A percentile compares a stretch with the other conserved stretches of the same genome.
Conservation (phyloP, 352 stramenopile genomes). For the Phytophthora pistaciae region DNA sequence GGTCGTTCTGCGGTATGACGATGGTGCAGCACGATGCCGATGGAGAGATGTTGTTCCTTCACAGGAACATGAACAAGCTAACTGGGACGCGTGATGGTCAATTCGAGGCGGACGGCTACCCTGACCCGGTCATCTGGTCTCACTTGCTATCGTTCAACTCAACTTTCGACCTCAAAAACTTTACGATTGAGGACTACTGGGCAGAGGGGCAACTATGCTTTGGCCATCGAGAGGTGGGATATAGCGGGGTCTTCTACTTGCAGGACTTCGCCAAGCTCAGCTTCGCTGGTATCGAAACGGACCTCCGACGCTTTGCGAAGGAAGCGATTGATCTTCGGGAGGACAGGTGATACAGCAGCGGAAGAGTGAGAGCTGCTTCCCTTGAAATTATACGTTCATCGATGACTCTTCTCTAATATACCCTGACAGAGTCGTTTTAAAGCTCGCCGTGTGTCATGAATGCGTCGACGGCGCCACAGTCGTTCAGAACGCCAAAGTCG, state of each 20-base stretch:
- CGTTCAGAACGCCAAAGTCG: constrained; percentile 48
- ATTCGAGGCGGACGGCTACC: constrained; percentile 17
- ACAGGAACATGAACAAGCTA: neutral
- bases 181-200: constrained; percentile 55
- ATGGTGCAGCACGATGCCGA: neutral
- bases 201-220: constrained; percentile 55
- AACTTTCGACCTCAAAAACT: constrained; percentile 13
- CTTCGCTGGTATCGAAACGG: constrained; percentile 12
- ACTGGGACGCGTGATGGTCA: neutral
- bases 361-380: no score
- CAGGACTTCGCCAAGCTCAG: constrained; percentile 1
- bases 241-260: constrained; percentile 5
- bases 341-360: no score
- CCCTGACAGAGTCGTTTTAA: constrained; percentile 10
- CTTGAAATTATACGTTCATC: neutral
- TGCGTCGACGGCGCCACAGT: constrained; percentile 71
- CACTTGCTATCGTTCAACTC: constrained; percentile 63
- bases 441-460: constrained; percentile 76
- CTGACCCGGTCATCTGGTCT: constrained; percentile 59
- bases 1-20: neutral
- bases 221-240: constrained; percentile 26
- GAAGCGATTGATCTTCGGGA: neutral
- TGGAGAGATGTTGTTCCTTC: neutral
- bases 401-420: neutral
- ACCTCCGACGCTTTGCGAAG: constrained; percentile 1